Evolutionary conservation across 2,329 filamentous ascomycete genomes (phyloP), one percentile per base, ranked within the genome.

Genomic region (Juglanconis sp.): DNA sequence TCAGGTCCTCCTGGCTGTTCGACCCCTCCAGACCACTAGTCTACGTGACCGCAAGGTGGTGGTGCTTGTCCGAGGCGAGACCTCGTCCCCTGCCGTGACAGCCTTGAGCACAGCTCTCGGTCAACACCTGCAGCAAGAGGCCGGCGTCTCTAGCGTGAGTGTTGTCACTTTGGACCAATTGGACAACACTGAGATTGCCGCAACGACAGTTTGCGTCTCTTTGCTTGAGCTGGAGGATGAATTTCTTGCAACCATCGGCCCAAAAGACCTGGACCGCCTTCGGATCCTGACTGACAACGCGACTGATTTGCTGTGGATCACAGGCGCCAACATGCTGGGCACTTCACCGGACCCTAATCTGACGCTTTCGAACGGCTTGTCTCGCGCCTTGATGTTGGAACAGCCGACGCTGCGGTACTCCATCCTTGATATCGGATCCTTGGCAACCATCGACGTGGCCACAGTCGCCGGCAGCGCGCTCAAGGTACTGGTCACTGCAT

Each of bases 341-440:
- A 13, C 13, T 11, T 24, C 44, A 1, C 44, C 56, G 1, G 35
- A 65, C n/a, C 64, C 64, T 0, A 46, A 60, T 32, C 30, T 66
- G 3, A 63, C 65, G 8, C 61, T 67, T 1, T 48, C 59, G 2
- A 50, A 15, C 13, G 65, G 65, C 1, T 49, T 65, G 1, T 65
- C 64, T 1, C 65, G 65, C 4, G 63, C 64, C 3, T 24, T 67
- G 1, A 66, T 63, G 64, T 30, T 67, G 3, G 65, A 67, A 36
- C 65, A 67, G 31, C 65, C 65, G 1, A 9, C 61, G 1, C 17
- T 60, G 3, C 36, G 55, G 2, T 67, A 31, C 6, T 36, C 30
- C 2, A 48, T 66, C 15, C 1, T 66, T 2, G 65, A 66, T 17
- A 11, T 66, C 10, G 63, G 65, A 57, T 6, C 24, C 24, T 9